Percentiles rank a stretch among this genome's conserved stretches.
These are phyloP conservation scores for Candida piceae DNA, from an alignment of 805 yeast genomes.

Conservation along the genomic window DNA sequence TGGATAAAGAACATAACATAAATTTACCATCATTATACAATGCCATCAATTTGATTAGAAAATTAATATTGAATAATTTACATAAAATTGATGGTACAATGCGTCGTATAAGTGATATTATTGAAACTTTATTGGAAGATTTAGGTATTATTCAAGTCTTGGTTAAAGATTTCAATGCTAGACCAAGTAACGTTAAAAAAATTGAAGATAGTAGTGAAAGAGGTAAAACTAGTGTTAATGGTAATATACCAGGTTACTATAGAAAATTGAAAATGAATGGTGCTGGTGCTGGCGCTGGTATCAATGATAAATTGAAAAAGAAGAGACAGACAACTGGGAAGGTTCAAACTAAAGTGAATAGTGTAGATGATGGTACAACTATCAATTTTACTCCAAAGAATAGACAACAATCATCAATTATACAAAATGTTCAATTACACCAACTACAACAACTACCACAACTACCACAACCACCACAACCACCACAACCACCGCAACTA, in stretches of 20 bases:
- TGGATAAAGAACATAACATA: constrained; percentile 25
- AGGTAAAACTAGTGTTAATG: constrained; percentile 30
- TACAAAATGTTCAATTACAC: neutral
- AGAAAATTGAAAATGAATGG: constrained; percentile 18
- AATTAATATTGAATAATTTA: constrained; percentile 28
- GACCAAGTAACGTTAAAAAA: constrained; percentile 26
- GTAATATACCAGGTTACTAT: constrained; percentile 28
- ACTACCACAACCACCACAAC: too few relatives aligned
- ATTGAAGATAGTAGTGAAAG: constrained; percentile 27
- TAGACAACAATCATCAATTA: too few relatives aligned
- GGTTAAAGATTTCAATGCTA: constrained; percentile 26
- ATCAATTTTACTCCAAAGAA: too few relatives aligned
- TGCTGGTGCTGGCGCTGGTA: neutral
- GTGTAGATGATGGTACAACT: too few relatives aligned
- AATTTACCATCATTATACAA: constrained; percentile 24
- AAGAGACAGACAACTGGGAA: neutral
- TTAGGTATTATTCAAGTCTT: constrained; percentile 32
- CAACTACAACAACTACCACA: neutral
- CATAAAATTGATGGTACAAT: constrained; percentile 37
- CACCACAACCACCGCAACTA: too few relatives aligned
- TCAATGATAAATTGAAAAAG: neutral
- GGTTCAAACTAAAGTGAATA: too few relatives aligned
- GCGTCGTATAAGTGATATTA: constrained; percentile 37
- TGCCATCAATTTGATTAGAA: constrained; percentile 32
- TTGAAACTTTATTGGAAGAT: constrained; percentile 38